Evolutionary conservation across 129 eudicot genomes (phyloP).

Genomic region (Logfia minima): DNA sequence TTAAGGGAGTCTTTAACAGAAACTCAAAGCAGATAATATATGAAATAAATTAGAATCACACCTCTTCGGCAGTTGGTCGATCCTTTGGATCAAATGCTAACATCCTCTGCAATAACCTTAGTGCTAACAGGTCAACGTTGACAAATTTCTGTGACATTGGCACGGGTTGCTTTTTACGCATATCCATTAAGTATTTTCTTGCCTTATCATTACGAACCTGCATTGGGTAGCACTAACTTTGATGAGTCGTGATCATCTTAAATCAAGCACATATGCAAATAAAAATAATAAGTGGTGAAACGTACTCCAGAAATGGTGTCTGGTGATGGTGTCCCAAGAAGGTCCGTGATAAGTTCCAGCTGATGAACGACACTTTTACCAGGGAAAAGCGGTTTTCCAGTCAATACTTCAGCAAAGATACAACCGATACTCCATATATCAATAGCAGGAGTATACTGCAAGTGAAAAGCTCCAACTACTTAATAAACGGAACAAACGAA

Average conservation of each 20-base stretch:
- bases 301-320: constrained; percentile 87
- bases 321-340: constrained; percentile 87
- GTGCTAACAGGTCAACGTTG: constrained; percentile 69
- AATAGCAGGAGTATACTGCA: constrained; percentile 98
- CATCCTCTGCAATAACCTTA: constrained; percentile 65
- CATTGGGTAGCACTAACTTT: neutral
- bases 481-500: neutral
- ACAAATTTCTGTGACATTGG: constrained; percentile 68
- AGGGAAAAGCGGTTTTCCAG: constrained; percentile 90
- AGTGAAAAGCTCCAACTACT: constrained; percentile 8
- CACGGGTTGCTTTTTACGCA: constrained; percentile 84
- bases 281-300: neutral
- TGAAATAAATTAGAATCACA: constrained; percentile 17
- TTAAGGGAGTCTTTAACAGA: neutral
- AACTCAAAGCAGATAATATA: neutral
- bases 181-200: constrained; percentile 74
- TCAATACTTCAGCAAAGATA: constrained; percentile 89
- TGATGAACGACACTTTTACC: constrained; percentile 99
- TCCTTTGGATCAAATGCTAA: constrained; percentile 97
- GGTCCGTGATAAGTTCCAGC: constrained; percentile 84
- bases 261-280: neutral
- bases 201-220: constrained; percentile 95
- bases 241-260: neutral
- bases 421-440: constrained; percentile 99
- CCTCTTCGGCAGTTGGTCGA: constrained; percentile 93